Conservation (phyloP, 2,329 filamentous ascomycete genomes). For the Aspergillus aculeatinus region DNA sequence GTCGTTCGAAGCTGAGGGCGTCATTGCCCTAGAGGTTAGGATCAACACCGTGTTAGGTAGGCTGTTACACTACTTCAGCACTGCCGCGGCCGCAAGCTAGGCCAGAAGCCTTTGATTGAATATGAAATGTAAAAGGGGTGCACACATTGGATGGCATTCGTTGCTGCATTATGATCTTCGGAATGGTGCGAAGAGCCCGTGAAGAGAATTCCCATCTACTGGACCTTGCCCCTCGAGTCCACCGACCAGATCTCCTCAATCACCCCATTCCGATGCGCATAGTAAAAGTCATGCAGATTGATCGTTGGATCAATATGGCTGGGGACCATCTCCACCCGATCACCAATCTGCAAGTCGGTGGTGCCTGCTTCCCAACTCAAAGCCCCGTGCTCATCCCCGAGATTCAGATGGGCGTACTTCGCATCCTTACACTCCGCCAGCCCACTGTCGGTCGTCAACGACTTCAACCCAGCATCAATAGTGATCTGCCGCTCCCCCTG, state of each 20-base stretch:
- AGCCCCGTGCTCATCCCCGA: slow-evolving; percentile 54
- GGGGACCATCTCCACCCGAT: slow-evolving; percentile 53
- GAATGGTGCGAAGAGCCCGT: too few species aligned
- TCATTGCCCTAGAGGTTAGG: too few species aligned
- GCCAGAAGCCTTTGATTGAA: too few species aligned
- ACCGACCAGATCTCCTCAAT: slow-evolving; percentile 55
- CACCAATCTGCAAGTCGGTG: slow-evolving; percentile 44
- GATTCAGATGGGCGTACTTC: slow-evolving; percentile 45
- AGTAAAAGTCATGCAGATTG: slow-evolving; percentile 54
- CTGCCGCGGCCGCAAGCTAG: too few species aligned
- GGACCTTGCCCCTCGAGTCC: slow-evolving; percentile 53
- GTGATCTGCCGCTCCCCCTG: slow-evolving; percentile 48
- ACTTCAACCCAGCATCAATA: slow-evolving; percentile 53
- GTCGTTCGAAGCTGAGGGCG: too few species aligned
- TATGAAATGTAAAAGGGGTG: too few species aligned
- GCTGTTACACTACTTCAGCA: too few species aligned
- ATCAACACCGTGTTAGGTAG: too few species aligned
- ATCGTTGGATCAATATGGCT: slow-evolving; percentile 58
- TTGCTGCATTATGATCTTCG: too few species aligned
- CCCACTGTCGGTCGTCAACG: slow-evolving; percentile 54
- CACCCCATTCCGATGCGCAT: slow-evolving; percentile 49
- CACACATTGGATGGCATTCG: too few species aligned
- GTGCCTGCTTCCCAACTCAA: slow-evolving; percentile 47
- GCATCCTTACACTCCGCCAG: slow-evolving; percentile 49
- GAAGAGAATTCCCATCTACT: slow-evolving; percentile 31